Base-by-base conservation (phyloP, 441 rosid genomes). In the Aleurites moluccanus region DNA sequence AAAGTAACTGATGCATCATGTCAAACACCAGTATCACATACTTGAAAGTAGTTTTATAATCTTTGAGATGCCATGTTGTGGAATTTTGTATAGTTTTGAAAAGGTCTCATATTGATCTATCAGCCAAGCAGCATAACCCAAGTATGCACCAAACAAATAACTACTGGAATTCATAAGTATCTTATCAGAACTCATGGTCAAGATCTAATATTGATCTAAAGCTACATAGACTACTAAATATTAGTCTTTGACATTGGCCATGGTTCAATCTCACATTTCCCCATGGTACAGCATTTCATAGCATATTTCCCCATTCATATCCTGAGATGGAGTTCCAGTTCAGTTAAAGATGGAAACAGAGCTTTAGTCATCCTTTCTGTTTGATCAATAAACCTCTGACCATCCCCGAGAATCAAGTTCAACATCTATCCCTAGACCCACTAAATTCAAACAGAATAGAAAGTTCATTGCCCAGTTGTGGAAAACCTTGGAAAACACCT, bases 1-100 rank as follows among this genome's bases (percentile, higher is more conserved):
- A 65, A 35, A 62, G 44, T 7, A n/a, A 74, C 40, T 69, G 70
- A 72, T 70, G 73, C 60, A 67, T 47, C 11, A 60, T 15, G 40
- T 33, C 3, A 70, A 67, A 67, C 40, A 21, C 33, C 1, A n/a
- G 27, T 23, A 70, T 68, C 18, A 28, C 6, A 50, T 47, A 49
- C 50, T 20, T 40, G 44, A 28, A 27, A 55, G 71, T 30, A 13
- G 1, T 16, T 57, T 50, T 64, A 16, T 52, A 71, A 69, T 14
- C 68, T 35, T 64, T 35, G 23, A 18, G 8, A 18, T 27, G 21
- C 45, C 4, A 23, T 18, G 1, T 21, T 2, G 9, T 10, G 28
- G 38, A 49, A 28, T 25, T 21, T 28, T 38, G 6, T 38, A 38
- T 6, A 38, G 7, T 38, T 6, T 38, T 30, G 33, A 30, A 38